Base-by-base conservation (phyloP, 148 eudicot genomes). In the Fagopyrum esculentum region DNA sequence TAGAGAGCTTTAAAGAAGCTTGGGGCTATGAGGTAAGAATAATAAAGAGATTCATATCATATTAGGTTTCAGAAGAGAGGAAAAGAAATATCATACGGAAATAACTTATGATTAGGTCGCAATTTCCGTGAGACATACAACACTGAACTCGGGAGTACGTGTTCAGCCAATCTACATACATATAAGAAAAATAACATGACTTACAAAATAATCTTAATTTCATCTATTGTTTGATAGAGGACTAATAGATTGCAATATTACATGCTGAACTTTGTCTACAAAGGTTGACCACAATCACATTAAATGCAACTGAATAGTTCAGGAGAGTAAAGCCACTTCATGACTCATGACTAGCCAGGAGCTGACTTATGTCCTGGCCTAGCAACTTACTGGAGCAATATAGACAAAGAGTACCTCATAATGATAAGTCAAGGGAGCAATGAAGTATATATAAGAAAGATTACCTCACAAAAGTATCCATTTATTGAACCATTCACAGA, bases 391-490 rank as follows among this genome's bases (percentile, higher is more conserved):
- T 35, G 40, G 40, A 35, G 40, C 40, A 35, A 35, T 35, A 35
- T 35, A 35, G 40, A 35, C 40, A 35, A 35, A 35, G 40, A 35
- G 2, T 35, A 35, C 40, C 40, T 35, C 2, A 35, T 35, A 35
- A 35, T 35, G 40, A 35, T 35, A 35, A 35, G 3, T 35, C 40
- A 2, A 35, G 40, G 40, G 40, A 35, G 40, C 40, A 35, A 35
- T 35, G 40, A 35, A 2, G 40, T 35, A 35, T 35, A 35, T 35
- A 61, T 29, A 15, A 9, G 68, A 61, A 61, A 61, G 43, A 48
- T 75, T 79, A 93, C 98, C 98, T 88, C 88, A 52, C 81, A 77
- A 45, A 59, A 74, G 74, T 84, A 85, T 77, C 87, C 89, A 76
- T 88, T 86, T 55, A 72, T 77, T 60, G 88, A 85, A 79, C 89